Evolutionary conservation across 495 filamentous ascomycete genomes (phyloP).

Genomic region (Podospora appendiculata): DNA sequence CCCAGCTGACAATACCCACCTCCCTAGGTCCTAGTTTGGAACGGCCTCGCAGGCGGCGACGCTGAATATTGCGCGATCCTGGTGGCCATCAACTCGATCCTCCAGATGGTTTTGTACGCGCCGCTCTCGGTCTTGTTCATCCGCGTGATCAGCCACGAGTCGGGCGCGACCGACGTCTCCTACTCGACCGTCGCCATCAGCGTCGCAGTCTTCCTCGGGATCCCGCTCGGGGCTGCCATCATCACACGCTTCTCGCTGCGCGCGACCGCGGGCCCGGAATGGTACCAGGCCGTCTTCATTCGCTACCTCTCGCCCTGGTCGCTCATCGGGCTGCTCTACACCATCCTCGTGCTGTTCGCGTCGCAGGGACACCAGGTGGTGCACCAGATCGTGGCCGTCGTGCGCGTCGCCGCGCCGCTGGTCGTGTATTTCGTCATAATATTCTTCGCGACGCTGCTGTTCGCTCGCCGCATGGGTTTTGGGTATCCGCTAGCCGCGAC

Average conservation of each 20-base stretch:
- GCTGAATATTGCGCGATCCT: slow-evolving; percentile 83
- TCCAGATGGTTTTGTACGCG: slow-evolving; percentile 83
- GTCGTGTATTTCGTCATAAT: slow-evolving; percentile 72
- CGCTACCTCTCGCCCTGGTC: slow-evolving; percentile 64
- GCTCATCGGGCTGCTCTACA: slow-evolving; percentile 76
- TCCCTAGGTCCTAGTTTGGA: slow-evolving; percentile 13
- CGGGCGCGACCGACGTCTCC: slow-evolving; percentile 36
- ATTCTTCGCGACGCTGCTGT: slow-evolving; percentile 59
- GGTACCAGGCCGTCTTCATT: slow-evolving; percentile 66
- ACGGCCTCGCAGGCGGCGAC: slow-evolving; percentile 54
- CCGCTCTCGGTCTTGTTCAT: slow-evolving; percentile 76
- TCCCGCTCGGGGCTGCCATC: slow-evolving; percentile 73
- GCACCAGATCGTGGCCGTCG: slow-evolving; percentile 73
- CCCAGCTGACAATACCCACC: too few relatives aligned
- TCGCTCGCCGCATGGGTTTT: slow-evolving; percentile 55
- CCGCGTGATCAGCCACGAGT: slow-evolving; percentile 49
- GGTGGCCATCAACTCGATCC: slow-evolving; percentile 77
- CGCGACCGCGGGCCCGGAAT: slow-evolving; percentile 39
- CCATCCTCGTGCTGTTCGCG: slow-evolving; percentile 79
- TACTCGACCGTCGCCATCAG: slow-evolving; percentile 70
- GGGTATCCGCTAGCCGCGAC: slow-evolving; percentile 65
- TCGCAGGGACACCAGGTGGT: slow-evolving; percentile 74
- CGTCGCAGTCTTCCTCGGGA: slow-evolving; percentile 80
- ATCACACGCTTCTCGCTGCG: slow-evolving; percentile 62
- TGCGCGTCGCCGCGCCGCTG: slow-evolving; percentile 72